A percentile compares a stretch with the other conserved stretches of the same genome.
These are phyloP conservation scores for Clonostachys rosea DNA, from an alignment of 2,329 filamentous ascomycete genomes.

Conservation along the genomic window DNA sequence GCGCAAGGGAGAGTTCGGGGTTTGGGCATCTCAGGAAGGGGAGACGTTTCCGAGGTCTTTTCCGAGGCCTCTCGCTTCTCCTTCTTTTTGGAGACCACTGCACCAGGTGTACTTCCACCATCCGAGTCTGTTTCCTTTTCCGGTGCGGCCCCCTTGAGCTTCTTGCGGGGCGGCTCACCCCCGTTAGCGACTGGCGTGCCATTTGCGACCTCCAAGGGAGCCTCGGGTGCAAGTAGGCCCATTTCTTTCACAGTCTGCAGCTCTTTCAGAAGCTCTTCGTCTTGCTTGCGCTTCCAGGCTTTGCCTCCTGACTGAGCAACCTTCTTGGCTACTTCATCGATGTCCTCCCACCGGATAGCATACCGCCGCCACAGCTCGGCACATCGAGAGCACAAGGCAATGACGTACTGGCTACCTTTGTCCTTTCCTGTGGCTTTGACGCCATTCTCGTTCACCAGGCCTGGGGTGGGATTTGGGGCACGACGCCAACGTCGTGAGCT, in stretches of 20 bases:
- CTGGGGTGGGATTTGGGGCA: slow-evolving; percentile 73
- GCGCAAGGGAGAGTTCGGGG: slow-evolving; percentile 78
- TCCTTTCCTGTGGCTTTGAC: slow-evolving; percentile 63
- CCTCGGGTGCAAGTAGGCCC: slow-evolving; percentile 32
- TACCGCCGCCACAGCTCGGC: slow-evolving; percentile 94
- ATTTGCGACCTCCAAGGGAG: slow-evolving; percentile 31
- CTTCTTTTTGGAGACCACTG: slow-evolving; percentile 47
- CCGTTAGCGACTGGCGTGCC: slow-evolving; percentile 17
- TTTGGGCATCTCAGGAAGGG: slow-evolving; percentile 68
- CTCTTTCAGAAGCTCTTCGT: slow-evolving; percentile 84
- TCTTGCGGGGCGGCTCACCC: slow-evolving; percentile 59
- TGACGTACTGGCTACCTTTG: slow-evolving; percentile 68
- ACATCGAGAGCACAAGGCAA: slow-evolving; percentile 85
- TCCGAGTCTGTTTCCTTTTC: slow-evolving; percentile 52
- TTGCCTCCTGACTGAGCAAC: slow-evolving; percentile 74
- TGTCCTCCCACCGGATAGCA: slow-evolving; percentile 90
- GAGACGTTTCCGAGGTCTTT: slow-evolving; percentile 41
- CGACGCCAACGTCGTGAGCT: slow-evolving; percentile 86
- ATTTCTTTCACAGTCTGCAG: slow-evolving; percentile 61
- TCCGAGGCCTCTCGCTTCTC: slow-evolving; percentile 38
- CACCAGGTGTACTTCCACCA: slow-evolving; percentile 31
- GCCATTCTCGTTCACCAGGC: slow-evolving; percentile 60
- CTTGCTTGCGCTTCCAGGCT: slow-evolving; percentile 82
- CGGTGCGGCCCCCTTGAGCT: slow-evolving; percentile 44
- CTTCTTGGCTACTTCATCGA: slow-evolving; percentile 88